Conservation (phyloP, 2,329 filamentous ascomycete species). For the Rutstroemia sp. region DNA sequence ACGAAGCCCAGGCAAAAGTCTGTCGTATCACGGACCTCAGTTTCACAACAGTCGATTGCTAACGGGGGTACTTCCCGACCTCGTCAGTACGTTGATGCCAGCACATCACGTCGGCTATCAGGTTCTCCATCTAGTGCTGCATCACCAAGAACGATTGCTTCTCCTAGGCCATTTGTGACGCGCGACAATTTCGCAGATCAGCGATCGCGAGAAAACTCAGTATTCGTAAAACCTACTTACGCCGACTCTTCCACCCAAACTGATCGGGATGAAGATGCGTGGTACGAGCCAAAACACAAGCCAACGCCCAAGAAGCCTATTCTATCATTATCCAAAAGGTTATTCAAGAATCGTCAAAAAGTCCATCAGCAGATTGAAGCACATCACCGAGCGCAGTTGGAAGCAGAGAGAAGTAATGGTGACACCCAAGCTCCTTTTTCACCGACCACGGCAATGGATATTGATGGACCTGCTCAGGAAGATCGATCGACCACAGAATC, state of each 20-base stretch:
- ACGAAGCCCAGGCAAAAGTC: slow-evolving; percentile 28
- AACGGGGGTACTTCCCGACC: slow-evolving; percentile 17
- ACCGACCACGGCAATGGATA: slow-evolving; percentile 20
- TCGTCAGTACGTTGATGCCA: slow-evolving; percentile 26
- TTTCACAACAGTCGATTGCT: slow-evolving; percentile 18
- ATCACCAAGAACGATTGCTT: slow-evolving; percentile 22
- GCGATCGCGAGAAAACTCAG: slow-evolving; percentile 21
- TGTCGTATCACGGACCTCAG: slow-evolving; percentile 19
- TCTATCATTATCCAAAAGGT: slow-evolving; percentile 24
- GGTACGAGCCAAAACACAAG: slow-evolving; percentile 22
- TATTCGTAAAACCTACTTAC: slow-evolving; percentile 21
- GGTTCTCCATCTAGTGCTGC: slow-evolving; percentile 24
- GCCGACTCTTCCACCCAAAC: slow-evolving; percentile 27
- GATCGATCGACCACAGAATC: slow-evolving; percentile 15
- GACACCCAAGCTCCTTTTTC: slow-evolving; percentile 13
- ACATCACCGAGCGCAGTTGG: slow-evolving; percentile 7
- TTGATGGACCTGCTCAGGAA: slow-evolving; percentile 16
- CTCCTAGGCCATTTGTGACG: slow-evolving; percentile 13
- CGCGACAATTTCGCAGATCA: slow-evolving; percentile 12
- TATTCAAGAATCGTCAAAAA: slow-evolving; percentile 26
- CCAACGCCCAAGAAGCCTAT: slow-evolving; percentile 20
- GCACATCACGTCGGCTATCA: slow-evolving; percentile 26
- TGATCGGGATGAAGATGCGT: slow-evolving; percentile 26
- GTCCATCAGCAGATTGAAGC: slow-evolving; percentile 17
- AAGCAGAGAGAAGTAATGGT: slow-evolving; percentile 7